A percentile compares a stretch with the other conserved stretches of the same genome.
Evolutionary conservation across 2,329 filamentous ascomycete species (phyloP).

Genomic region (Diaporthe caulivora): DNA sequence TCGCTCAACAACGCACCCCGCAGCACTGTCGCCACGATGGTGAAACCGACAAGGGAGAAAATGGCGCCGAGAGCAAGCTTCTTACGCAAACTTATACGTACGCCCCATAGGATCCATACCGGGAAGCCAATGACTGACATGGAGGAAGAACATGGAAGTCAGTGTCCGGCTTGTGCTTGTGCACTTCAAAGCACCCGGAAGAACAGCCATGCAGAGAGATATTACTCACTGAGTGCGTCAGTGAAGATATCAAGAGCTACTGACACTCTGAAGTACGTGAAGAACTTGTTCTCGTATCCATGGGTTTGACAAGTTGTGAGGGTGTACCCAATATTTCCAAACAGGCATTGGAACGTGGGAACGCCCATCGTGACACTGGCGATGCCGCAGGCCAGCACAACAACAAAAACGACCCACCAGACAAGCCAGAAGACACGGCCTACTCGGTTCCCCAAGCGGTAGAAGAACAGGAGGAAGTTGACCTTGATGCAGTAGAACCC

Average conservation of each 20-base stretch:
- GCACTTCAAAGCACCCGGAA: rapidly evolving
- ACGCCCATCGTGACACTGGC: slow-evolving; percentile 35
- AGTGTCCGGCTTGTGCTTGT: background rate
- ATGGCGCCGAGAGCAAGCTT: slow-evolving; percentile 37
- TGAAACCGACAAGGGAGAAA: slow-evolving; percentile 39
- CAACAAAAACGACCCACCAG: slow-evolving; percentile 34
- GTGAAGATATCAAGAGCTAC: slow-evolving; percentile 36
- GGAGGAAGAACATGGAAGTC: background rate
- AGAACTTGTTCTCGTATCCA: slow-evolving; percentile 34
- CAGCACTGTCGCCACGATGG: slow-evolving; percentile 36
- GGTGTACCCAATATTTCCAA: slow-evolving; percentile 32
- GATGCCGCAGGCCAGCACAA: slow-evolving; percentile 35
- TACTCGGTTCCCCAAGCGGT: slow-evolving; percentile 31
- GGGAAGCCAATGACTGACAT: slow-evolving; percentile 36
- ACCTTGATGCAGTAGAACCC: slow-evolving; percentile 38
- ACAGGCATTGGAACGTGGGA: slow-evolving; percentile 35
- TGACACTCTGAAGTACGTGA: slow-evolving; percentile 38
- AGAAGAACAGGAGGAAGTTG: slow-evolving; percentile 39
- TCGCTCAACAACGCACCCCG: slow-evolving; percentile 36
- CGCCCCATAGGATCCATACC: slow-evolving; percentile 38
- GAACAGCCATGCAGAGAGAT: background rate
- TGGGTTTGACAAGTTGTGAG: slow-evolving; percentile 31
- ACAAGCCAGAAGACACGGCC: slow-evolving; percentile 12
- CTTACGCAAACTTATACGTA: slow-evolving; percentile 33
- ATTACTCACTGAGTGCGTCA: slow-evolving; percentile 28